Evolutionary conservation across 345 rosid genomes (phyloP).

Genomic region (Citrus hindsii): DNA sequence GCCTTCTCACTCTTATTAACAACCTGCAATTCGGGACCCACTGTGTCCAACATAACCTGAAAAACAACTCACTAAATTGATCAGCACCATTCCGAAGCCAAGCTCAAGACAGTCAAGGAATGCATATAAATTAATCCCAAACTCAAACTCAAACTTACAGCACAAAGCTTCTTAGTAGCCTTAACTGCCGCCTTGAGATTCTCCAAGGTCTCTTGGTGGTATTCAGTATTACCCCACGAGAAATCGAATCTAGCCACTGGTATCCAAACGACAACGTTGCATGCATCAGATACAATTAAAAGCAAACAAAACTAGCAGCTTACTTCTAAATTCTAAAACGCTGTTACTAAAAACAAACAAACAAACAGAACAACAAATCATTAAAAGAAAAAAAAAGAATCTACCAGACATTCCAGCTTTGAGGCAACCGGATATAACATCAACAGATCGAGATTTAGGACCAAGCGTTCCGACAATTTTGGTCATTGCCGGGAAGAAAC

Average conservation of each 20-base stretch:
- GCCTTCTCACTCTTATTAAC: conserved; percentile 67
- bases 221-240: conserved; percentile 77
- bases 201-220: conserved; percentile 85
- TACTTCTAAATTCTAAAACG: neutral
- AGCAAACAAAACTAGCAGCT: neutral
- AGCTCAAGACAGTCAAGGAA: neutral
- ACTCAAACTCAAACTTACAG: conserved; percentile 39
- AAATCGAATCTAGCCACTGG: conserved; percentile 91
- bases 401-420: conserved; percentile 93
- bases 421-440: conserved; percentile 68
- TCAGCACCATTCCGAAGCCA: neutral
- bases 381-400: neutral
- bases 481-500: conserved; percentile 92
- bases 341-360: neutral
- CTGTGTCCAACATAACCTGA: conserved; percentile 96
- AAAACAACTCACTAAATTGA: neutral
- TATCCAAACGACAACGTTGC: neutral
- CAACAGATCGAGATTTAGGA: conserved; percentile 74
- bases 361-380: neutral
- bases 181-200: conserved; percentile 75
- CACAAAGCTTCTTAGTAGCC: conserved; percentile 85
- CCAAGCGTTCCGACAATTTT: conserved; percentile 97
- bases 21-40: conserved; percentile 93
- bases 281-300: neutral
- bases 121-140: neutral